Conservation (phyloP, 805 yeast genomes). For the Kazachstania bromeliacearum region DNA sequence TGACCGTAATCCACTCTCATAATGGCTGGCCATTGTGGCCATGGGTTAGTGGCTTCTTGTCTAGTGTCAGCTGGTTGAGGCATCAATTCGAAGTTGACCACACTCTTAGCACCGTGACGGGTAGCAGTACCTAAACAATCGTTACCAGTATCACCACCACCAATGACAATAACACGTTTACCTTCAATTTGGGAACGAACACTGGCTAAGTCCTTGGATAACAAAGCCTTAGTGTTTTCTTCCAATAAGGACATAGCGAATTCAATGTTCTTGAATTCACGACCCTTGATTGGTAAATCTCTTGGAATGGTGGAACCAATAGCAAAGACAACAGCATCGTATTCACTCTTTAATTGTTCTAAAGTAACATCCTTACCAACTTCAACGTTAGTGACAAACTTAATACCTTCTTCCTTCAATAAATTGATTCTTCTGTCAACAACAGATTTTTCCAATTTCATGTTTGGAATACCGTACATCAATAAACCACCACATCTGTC, state of each 20-base stretch:
- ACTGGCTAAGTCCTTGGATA: slow-evolving; percentile 70
- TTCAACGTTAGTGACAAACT: slow-evolving; percentile 64
- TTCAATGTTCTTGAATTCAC: slow-evolving; percentile 81
- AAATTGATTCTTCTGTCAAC: slow-evolving; percentile 90
- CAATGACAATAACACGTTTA: slow-evolving; percentile 90
- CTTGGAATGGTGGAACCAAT: slow-evolving; percentile 96
- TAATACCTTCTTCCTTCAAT: slow-evolving; percentile 82
- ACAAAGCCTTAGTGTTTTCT: slow-evolving; percentile 81
- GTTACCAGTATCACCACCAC: slow-evolving; percentile 99
- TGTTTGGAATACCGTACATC: slow-evolving; percentile 99
- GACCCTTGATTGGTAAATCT: slow-evolving; percentile 89
- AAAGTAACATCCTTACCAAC: slow-evolving; percentile 77
- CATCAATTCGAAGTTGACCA: slow-evolving; percentile 84
- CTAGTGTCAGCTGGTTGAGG: slow-evolving; percentile 87
- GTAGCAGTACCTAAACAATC: slow-evolving; percentile 97
- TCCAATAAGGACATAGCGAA: slow-evolving; percentile 90
- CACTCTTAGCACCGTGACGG: slow-evolving; percentile 94
- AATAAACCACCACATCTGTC: slow-evolving; percentile 94
- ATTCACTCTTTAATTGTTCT: slow-evolving; percentile 50
- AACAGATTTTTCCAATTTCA: slow-evolving; percentile 90
- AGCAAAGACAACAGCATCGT: slow-evolving; percentile 83
- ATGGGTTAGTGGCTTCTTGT: slow-evolving; percentile 65
- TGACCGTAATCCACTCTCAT: slow-evolving; percentile 98
- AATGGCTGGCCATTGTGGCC: slow-evolving; percentile 99
- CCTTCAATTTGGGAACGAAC: slow-evolving; percentile 66